These are phyloP conservation scores for Mortierella alpina DNA, from an alignment of 192 early-diverging fungal species.

Conservation along the genomic window DNA sequence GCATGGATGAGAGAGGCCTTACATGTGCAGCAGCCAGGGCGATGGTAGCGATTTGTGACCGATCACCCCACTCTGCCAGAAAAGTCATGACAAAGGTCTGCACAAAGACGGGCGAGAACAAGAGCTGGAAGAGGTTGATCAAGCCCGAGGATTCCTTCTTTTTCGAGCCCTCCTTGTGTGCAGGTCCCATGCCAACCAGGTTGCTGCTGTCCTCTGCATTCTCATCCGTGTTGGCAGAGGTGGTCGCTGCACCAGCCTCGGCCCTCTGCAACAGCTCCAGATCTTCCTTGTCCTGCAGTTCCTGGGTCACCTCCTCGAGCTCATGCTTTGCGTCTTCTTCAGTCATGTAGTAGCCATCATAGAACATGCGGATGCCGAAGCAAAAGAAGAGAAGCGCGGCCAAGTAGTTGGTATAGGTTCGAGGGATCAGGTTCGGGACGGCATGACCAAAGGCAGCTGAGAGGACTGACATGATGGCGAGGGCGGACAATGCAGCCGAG, in stretches of 20 bases:
- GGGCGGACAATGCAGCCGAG: conserved; percentile 85
- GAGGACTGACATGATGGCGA: conserved; percentile 95
- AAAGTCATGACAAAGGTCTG: conserved; percentile 98
- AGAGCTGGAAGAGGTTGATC: conserved; percentile 75
- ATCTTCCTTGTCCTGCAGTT: conserved; percentile 84
- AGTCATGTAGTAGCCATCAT: conserved; percentile 87
- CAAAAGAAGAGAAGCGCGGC: conserved; percentile 91
- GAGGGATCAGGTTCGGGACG: conserved; percentile 88
- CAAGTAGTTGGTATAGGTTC: conserved; percentile 84
- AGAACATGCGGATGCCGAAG: conserved; percentile 92
- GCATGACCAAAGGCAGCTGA: conserved; percentile 94
- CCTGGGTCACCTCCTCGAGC: conserved; percentile 89
- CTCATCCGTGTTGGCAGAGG: conserved; percentile 34
- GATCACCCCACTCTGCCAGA: conserved; percentile 97
- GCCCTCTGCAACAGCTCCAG: conserved; percentile 63
- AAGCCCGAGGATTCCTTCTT: conserved; percentile 64
- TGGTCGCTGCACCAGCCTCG: conserved; percentile 66
- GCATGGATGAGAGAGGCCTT: conserved; percentile 17
- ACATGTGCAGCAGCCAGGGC: conserved; percentile 93
- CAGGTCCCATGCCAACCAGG: neutral
- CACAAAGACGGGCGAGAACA: conserved; percentile 93
- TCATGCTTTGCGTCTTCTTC: conserved; percentile 91
- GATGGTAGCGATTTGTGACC: conserved; percentile 96
- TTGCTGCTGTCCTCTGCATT: conserved; percentile 32
- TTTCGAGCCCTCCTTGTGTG: conserved; percentile 4